Percentiles rank a stretch among this genome's conserved stretches.
Evolutionary conservation across 2,329 filamentous ascomycete genomes (phyloP).

Genomic region (Rhinocladiella mackenziei): DNA sequence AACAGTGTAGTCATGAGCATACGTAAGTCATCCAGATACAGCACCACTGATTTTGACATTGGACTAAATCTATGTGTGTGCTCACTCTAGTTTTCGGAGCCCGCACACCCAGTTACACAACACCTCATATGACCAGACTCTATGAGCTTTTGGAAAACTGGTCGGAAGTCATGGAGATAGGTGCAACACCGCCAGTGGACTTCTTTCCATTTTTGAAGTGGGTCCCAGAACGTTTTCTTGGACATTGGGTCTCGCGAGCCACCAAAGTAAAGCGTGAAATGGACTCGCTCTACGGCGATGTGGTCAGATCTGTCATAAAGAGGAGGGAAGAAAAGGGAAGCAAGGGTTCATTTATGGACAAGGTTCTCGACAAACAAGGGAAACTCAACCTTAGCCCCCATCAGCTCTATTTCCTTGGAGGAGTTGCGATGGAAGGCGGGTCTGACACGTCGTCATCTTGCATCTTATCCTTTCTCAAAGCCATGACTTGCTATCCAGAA

Average conservation of each 20-base stretch:
- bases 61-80: neutral
- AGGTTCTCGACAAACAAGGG: neutral
- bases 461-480: slow-evolving; percentile 33
- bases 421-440: slow-evolving; percentile 26
- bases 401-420: slow-evolving; percentile 12
- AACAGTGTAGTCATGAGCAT: slow-evolving; percentile 48
- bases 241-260: slow-evolving; percentile 37
- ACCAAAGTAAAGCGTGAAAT: slow-evolving; percentile 38
- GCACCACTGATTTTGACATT: slow-evolving; percentile 25
- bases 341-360: slow-evolving; percentile 7
- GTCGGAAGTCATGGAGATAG: slow-evolving; percentile 27
- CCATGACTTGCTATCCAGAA: slow-evolving; percentile 20
- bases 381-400: slow-evolving; percentile 1
- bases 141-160: slow-evolving; percentile 9
- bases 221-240: slow-evolving; percentile 39
- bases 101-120: neutral
- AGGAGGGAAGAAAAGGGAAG: slow-evolving; percentile 11
- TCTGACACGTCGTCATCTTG: slow-evolving; percentile 23
- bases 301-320: slow-evolving; percentile 29
- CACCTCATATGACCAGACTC: neutral
- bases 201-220: slow-evolving; percentile 43
- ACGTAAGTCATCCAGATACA: slow-evolving; percentile 1
- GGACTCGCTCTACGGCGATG: slow-evolving; percentile 38
- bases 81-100: neutral
- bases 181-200: slow-evolving; percentile 48